These are phyloP conservation scores for Polygonum aviculare DNA, from an alignment of 148 eudicot species.

Conservation along the genomic window DNA sequence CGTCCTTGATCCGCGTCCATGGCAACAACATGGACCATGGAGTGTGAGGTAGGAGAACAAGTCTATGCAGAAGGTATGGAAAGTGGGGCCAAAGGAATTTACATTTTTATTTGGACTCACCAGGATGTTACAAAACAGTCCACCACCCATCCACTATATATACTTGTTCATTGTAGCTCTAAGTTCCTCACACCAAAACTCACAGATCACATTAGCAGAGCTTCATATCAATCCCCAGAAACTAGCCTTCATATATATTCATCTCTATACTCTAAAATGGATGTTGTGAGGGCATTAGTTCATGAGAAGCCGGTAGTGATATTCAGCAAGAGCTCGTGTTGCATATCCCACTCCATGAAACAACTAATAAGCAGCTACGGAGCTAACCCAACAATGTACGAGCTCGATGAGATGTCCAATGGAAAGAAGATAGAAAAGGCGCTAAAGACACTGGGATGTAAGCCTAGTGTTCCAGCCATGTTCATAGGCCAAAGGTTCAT, in stretches of 20 bases:
- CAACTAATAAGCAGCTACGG: conserved; percentile 3
- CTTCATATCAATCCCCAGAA: background rate
- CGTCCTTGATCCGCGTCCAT: background rate
- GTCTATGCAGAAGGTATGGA: background rate
- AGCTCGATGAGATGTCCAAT: background rate
- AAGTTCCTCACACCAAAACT: conserved; percentile 1
- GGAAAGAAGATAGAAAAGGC: background rate
- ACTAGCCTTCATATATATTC: background rate
- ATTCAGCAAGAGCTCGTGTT: conserved; percentile 3
- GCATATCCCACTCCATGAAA: conserved; percentile 8
- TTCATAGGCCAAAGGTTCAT: background rate
- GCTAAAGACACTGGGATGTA: conserved; percentile 19
- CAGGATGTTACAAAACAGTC: background rate
- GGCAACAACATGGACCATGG: background rate
- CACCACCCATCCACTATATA: background rate
- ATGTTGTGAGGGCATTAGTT: background rate
- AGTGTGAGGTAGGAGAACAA: background rate
- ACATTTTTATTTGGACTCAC: background rate
- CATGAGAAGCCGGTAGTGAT: conserved; percentile 6
- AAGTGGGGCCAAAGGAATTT: conserved; percentile 1
- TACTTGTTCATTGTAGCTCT: background rate
- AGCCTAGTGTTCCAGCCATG: conserved; percentile 4
- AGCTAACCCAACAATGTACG: conserved; percentile 2
- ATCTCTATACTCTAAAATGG: background rate
- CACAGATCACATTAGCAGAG: background rate